Percentiles rank a stretch among this genome's conserved stretches.
These are phyloP conservation scores for Plenodomus lindquistii DNA, from an alignment of 2,329 filamentous ascomycete genomes.

Conservation along the genomic window DNA sequence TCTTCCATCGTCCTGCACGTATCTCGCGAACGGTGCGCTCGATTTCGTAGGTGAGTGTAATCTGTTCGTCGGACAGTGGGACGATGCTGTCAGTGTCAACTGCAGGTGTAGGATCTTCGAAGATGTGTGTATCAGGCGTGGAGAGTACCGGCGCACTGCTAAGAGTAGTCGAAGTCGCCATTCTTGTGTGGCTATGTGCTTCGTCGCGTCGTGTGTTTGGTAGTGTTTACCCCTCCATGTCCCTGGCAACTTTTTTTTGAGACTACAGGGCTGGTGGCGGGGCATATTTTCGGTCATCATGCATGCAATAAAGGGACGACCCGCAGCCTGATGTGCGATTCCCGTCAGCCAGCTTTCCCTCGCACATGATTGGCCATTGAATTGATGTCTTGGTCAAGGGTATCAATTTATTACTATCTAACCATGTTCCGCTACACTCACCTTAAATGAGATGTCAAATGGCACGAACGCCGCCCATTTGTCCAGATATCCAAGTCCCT, in stretches of 20 bases:
- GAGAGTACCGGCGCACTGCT: slow-evolving; percentile 61
- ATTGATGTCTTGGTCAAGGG: too few relatives aligned
- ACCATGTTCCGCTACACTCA: background rate
- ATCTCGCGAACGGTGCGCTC: slow-evolving; percentile 78
- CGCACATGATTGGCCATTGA: slow-evolving; percentile 4
- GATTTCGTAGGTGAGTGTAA: slow-evolving; percentile 82
- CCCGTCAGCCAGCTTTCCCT: background rate
- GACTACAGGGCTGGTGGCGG: background rate
- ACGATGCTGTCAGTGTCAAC: slow-evolving; percentile 40
- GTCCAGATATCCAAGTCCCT: background rate
- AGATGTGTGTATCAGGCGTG: slow-evolving; percentile 64
- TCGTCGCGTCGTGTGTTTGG: too few relatives aligned
- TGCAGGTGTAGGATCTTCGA: slow-evolving; percentile 57
- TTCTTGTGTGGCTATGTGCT: background rate
- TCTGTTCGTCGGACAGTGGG: slow-evolving; percentile 66
- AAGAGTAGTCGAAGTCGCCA: slow-evolving; percentile 1
- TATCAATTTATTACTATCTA: background rate
- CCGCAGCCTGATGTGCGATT: background rate
- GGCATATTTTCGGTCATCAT: background rate
- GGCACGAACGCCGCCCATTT: too few relatives aligned
- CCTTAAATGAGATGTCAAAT: background rate
- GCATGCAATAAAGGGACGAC: background rate
- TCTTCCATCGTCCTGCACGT: slow-evolving; percentile 68
- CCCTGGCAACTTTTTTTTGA: too few relatives aligned
- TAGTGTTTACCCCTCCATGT: too few relatives aligned